Percentiles rank a stretch among this genome's conserved stretches.
Evolutionary conservation across 345 rosid species (phyloP).

Genomic region (Salix suchowensis): DNA sequence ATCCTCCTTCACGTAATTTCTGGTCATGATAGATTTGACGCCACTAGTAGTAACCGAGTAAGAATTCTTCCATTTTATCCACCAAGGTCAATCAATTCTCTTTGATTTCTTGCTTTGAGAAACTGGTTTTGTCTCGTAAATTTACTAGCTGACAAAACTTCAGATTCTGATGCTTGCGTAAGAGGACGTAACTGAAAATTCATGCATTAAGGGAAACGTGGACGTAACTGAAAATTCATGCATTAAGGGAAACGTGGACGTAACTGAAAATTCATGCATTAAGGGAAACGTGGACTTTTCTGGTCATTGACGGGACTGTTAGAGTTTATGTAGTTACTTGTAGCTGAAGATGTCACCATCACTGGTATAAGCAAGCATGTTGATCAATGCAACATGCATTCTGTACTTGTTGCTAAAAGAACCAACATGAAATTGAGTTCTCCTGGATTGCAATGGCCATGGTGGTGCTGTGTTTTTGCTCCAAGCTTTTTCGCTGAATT

Average conservation of each 20-base stretch:
- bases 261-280: background rate
- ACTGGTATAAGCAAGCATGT: background rate
- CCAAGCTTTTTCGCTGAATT: no score
- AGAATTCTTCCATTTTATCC: slow-evolving; percentile 8
- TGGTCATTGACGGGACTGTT: background rate
- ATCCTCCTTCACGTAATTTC: slow-evolving; percentile 79
- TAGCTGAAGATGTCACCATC: background rate
- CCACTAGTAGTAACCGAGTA: slow-evolving; percentile 80
- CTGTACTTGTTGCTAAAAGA: background rate
- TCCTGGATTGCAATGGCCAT: background rate
- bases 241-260: background rate
- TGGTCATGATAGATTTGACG: slow-evolving; percentile 73
- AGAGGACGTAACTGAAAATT: background rate
- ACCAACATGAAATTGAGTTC: background rate
- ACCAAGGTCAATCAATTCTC: background rate
- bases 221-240: background rate
- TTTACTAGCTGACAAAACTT: background rate
- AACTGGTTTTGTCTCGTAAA: background rate
- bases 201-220: background rate
- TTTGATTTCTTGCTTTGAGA: background rate
- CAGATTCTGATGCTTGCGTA: background rate
- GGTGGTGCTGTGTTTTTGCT: background rate
- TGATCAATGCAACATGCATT: background rate
- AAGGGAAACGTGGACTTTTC: background rate
- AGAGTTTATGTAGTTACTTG: background rate